These are phyloP conservation scores for Catharanthus roseus DNA, from an alignment of 257 asterid species.

Conservation along the genomic window DNA sequence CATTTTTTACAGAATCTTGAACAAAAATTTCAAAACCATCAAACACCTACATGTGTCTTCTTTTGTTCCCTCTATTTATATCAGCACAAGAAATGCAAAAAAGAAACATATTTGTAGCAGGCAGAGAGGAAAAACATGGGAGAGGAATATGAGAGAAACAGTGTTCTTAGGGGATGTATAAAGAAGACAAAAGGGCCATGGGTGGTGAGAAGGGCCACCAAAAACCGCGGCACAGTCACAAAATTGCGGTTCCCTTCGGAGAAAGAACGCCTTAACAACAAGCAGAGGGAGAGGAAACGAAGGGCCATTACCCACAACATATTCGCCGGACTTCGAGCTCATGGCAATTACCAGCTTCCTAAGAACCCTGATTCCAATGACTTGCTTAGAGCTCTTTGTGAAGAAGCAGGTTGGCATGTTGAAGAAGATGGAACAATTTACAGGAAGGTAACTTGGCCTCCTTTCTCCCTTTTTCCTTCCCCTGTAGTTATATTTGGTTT, in stretches of 20 bases:
- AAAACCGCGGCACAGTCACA: constrained; percentile 36
- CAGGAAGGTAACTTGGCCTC: too few species aligned
- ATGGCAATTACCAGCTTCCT: constrained; percentile 58
- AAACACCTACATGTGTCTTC: too few species aligned
- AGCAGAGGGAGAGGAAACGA: constrained; percentile 54
- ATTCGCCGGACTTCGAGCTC: constrained; percentile 56
- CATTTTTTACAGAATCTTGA: too few species aligned
- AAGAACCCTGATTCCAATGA: constrained; percentile 66
- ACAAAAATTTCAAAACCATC: too few species aligned
- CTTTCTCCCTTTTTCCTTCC: background rate
- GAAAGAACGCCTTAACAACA: constrained; percentile 52
- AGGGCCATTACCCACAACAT: constrained; percentile 54
- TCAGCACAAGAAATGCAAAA: background rate
- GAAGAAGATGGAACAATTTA: constrained; percentile 56
- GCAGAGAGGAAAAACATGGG: constrained; percentile 10
- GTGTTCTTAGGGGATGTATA: constrained; percentile 53
- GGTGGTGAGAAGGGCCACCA: constrained; percentile 56
- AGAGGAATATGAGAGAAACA: constrained; percentile 19
- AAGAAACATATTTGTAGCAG: background rate
- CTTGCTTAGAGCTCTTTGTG: constrained; percentile 65
- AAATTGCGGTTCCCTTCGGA: constrained; percentile 62
- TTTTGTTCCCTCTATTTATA: background rate
- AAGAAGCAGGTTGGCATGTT: constrained; percentile 83
- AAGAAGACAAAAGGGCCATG: constrained; percentile 63
- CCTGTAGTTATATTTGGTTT: background rate